Base-by-base conservation (phyloP, 352 stramenopile genomes). In the Phytophthora foliorum region DNA sequence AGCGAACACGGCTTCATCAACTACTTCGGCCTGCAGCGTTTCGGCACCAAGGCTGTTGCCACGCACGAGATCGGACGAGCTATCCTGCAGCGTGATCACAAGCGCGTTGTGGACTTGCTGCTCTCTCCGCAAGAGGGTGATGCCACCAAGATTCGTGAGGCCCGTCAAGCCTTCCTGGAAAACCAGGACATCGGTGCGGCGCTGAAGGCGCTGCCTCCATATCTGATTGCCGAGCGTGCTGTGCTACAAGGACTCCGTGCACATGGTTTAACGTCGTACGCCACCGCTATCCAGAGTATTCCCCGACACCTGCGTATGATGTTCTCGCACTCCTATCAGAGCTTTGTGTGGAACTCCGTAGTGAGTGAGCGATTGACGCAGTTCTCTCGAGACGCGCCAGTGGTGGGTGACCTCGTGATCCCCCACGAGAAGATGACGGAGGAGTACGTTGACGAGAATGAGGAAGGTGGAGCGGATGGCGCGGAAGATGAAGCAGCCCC, bases 1-100 rank as follows among this genome's bases (percentile, higher is more conserved):
- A 68, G 75, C 6, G n/a, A 62, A 6, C 67, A 78, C 27, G 97
- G 97, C 7, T 99, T 99, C 75, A 96, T 99, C 67, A 99, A 99
- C 70, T 99, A 99, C 82, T 99, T 99, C 82, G 97, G 97, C 4
- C 86, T 99, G 51, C 97, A 99, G 82, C 86, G 96, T 70, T 99
- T 98, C 77, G 97, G 85, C 78, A 98, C 83, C 76, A 94, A 88
- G 39, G 89, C 82, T 61, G 97, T 93, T 82, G 90, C 80, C 22
- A 94, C 86, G 0, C 86, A 97, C 49, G 81, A 97, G 56, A 91
- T 98, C 27, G 97, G 97, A 19, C 94, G 97, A 13, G 92, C 94
- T 6, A 91, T 99, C 59, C 74, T 99, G 38, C 89, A 95, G 52
- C 93, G 91, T 24, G 89, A 99, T 64, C 98, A 95, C 74, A 91